A percentile compares a stretch with the other conserved stretches of the same genome.
Conservation (phyloP, 176 grass and related monocot species). For the Carex kokanica region DNA sequence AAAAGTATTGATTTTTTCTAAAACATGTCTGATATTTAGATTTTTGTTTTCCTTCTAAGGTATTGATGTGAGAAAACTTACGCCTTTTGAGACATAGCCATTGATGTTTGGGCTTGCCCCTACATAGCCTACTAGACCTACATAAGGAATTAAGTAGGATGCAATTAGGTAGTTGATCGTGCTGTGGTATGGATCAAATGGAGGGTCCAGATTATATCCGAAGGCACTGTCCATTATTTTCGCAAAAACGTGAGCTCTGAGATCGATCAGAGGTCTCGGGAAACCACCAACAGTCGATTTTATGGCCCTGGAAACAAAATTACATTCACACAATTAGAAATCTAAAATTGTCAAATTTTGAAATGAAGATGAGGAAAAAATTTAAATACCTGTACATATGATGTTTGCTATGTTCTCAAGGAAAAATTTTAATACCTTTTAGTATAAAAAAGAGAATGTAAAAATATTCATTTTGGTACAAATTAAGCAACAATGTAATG, state of each 20-base stretch:
- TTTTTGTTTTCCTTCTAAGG: background rate
- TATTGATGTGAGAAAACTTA: constrained; percentile 2
- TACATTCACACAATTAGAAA: background rate
- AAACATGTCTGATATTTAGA: background rate
- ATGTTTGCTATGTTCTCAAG: background rate
- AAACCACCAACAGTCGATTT: constrained; percentile 53
- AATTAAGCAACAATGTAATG: background rate
- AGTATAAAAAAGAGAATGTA: background rate
- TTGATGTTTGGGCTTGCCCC: constrained; percentile 46
- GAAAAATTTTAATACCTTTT: background rate
- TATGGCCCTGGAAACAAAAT: constrained; percentile 48
- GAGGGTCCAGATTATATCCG: constrained; percentile 55
- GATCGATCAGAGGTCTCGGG: constrained; percentile 61
- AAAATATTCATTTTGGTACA: background rate
- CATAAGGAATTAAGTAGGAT: constrained; percentile 71
- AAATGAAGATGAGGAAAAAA: background rate
- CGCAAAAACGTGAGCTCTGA: constrained; percentile 43
- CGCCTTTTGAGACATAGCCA: constrained; percentile 49
- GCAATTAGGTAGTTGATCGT: constrained; percentile 71
- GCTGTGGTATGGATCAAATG: constrained; percentile 57
- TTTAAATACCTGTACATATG: background rate
- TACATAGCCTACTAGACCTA: constrained; percentile 46
- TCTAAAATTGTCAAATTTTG: background rate
- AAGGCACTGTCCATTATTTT: constrained; percentile 66
- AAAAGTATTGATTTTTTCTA: background rate